A percentile compares a stretch with the other conserved stretches of the same genome.
These are phyloP conservation scores for Claviceps cyperi DNA, from an alignment of 2,329 filamentous ascomycete genomes.

Conservation along the genomic window DNA sequence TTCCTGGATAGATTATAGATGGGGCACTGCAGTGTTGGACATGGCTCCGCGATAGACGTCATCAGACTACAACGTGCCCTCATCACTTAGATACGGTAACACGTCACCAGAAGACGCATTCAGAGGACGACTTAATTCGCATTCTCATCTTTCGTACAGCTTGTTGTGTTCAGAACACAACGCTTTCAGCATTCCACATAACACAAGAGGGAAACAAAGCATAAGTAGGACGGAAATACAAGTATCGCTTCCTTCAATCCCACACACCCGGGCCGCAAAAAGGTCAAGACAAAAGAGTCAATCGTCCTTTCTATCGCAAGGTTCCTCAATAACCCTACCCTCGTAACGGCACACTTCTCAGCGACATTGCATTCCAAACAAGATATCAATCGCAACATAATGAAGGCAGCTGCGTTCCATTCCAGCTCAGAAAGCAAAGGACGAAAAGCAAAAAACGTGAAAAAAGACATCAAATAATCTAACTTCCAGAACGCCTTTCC, in stretches of 20 bases:
- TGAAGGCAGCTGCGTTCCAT: background rate
- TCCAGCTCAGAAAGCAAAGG: background rate
- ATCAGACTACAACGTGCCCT: background rate
- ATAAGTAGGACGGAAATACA: background rate
- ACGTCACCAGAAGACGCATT: too few relatives aligned
- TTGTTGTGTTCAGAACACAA: background rate
- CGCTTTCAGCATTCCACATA: background rate
- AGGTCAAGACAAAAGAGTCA: background rate
- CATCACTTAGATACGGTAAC: too few relatives aligned
- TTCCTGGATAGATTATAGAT: background rate
- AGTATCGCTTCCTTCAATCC: background rate
- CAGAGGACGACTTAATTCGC: background rate
- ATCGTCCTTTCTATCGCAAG: background rate
- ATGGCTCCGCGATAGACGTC: too few relatives aligned
- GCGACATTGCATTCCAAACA: conserved; percentile 1
- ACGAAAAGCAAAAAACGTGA: background rate
- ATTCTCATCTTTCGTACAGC: background rate
- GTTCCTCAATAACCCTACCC: background rate
- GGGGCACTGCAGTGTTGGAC: too few relatives aligned
- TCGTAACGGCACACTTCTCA: background rate
- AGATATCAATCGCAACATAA: conserved; percentile 4
- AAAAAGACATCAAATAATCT: background rate
- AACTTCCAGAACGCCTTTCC: conserved; percentile 9
- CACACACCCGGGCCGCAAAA: background rate
- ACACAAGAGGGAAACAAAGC: background rate